These are phyloP conservation scores for Ceratocystis eucalypticola DNA, from an alignment of 2,329 filamentous ascomycete species.

Conservation along the genomic window DNA sequence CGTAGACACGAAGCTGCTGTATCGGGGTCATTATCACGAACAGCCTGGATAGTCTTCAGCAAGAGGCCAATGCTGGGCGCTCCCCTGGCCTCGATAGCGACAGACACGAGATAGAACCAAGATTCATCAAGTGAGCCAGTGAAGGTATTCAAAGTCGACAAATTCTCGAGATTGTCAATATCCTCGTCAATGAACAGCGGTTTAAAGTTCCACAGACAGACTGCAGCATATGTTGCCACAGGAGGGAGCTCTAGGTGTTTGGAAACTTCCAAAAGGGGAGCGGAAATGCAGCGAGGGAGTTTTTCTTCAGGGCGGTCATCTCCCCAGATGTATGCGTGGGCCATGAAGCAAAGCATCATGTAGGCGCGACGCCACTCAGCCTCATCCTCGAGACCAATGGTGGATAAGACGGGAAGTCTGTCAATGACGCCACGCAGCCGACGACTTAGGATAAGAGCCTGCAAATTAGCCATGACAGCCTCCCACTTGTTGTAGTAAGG, in stretches of 20 bases:
- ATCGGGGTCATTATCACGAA: constrained; percentile 52
- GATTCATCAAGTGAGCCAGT: constrained; percentile 93
- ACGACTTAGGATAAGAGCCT: constrained; percentile 72
- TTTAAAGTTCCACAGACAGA: constrained; percentile 95
- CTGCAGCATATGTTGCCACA: constrained; percentile 83
- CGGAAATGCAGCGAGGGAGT: constrained; percentile 67
- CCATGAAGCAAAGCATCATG: constrained; percentile 75
- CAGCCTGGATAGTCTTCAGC: constrained; percentile 74
- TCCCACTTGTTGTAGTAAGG: constrained; percentile 96
- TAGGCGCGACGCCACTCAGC: constrained; percentile 92
- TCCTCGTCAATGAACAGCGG: constrained; percentile 73
- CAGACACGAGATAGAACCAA: constrained; percentile 95
- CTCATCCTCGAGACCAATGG: constrained; percentile 65
- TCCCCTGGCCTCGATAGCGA: constrained; percentile 87
- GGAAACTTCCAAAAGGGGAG: constrained; percentile 68
- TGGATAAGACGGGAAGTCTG: constrained; percentile 68
- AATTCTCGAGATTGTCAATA: constrained; percentile 72
- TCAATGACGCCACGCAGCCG: constrained; percentile 70
- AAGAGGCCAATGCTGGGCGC: constrained; percentile 79
- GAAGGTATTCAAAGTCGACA: constrained; percentile 78
- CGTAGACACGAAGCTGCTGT: constrained; percentile 66
- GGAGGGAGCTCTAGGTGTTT: constrained; percentile 71
- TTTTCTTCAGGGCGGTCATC: constrained; percentile 68
- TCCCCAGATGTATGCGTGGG: constrained; percentile 94
- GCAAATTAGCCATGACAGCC: constrained; percentile 68